These are phyloP conservation scores for Xylaria arbuscula DNA, from an alignment of 2,329 filamentous ascomycete genomes.

Conservation along the genomic window DNA sequence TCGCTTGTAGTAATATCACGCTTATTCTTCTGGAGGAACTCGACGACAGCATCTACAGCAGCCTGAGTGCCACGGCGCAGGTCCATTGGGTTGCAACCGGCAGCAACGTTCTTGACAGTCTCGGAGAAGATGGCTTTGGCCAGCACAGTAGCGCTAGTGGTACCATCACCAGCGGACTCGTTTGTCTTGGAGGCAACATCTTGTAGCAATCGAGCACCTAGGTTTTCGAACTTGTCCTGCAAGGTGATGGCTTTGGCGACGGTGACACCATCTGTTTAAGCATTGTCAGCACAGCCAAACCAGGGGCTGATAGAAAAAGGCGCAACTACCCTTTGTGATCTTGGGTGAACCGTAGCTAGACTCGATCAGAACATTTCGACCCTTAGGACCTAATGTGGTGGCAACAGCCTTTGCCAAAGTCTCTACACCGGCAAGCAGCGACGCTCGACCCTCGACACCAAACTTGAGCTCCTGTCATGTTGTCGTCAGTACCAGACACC, in stretches of 20 bases:
- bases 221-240: conserved; percentile 99
- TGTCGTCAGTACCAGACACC: conserved; percentile 26
- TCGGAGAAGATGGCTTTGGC: conserved; percentile 99
- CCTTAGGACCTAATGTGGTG: conserved; percentile 96
- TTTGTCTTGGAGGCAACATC: conserved; percentile 99
- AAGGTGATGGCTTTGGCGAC: conserved; percentile 90
- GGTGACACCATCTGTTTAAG: conserved; percentile 79
- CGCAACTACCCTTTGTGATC: conserved; percentile 91
- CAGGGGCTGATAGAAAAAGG: neutral
- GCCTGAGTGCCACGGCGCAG: conserved; percentile 96
- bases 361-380: conserved; percentile 97
- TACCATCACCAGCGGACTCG: conserved; percentile 98
- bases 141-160: conserved; percentile 96
- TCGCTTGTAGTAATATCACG: conserved; percentile 96
- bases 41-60: conserved; percentile 92
- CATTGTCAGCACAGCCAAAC: conserved; percentile 36
- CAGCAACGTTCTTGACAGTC: conserved; percentile 99
- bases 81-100: conserved; percentile 99
- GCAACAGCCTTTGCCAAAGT: conserved; percentile 96
- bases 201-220: conserved; percentile 94
- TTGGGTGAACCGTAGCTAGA: conserved; percentile 98
- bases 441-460: conserved; percentile 90
- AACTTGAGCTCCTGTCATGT: conserved; percentile 90
- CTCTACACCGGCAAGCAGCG: conserved; percentile 93
- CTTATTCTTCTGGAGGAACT: conserved; percentile 96